Base-by-base conservation (phyloP, 1,139 yeast species). In the Kodamaea sp. region DNA sequence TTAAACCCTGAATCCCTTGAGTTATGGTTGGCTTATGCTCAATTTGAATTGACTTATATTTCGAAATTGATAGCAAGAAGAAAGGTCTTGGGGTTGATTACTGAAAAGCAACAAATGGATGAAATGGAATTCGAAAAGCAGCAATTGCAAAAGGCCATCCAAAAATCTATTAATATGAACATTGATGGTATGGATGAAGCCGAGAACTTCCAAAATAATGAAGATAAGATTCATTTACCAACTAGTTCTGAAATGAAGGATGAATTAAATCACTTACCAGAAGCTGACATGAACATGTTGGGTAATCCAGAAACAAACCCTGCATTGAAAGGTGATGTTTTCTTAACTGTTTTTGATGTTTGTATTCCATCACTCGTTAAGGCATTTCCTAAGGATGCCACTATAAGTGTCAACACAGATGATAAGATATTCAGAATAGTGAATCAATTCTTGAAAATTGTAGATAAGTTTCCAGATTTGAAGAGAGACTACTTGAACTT, bases 261-360 rank as follows among this genome's bases (percentile, higher is more conserved):
- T 39, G 81, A 81, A 51, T 68, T 87, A 53, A 80, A 80, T 44
- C 74, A 77, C 40, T 70, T 89, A 48, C 97, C 97, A 0, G 96
- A 88, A 49, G 88, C 90, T 11, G 95, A 89, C 56, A 75, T 88
- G 73, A 82, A 81, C 49, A 82, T 87, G 76, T 69, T 90, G 47
- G 97, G 97, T 28, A 81, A 82, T 48, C 82, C 85, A 9, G 92
- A 84, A 38, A 79, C 88, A 23, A 90, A 89, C 54, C 96, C 97
- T 7, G 97, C 95, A 0, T 70, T 90, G 50, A 80, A 81, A 52
- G 97, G 97, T 42, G 96, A 89, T 56, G 80, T 90, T 39, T 94
- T 94, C 3, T 70, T 89, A 49, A 79, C 95, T 0, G 78, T 89
- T 20, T 89, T 78, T 55, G 96, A 89, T 58, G 73, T 85, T 32